These are phyloP conservation scores for Daldinia eschscholtzii DNA, from an alignment of 2,329 filamentous ascomycete genomes.

Conservation along the genomic window DNA sequence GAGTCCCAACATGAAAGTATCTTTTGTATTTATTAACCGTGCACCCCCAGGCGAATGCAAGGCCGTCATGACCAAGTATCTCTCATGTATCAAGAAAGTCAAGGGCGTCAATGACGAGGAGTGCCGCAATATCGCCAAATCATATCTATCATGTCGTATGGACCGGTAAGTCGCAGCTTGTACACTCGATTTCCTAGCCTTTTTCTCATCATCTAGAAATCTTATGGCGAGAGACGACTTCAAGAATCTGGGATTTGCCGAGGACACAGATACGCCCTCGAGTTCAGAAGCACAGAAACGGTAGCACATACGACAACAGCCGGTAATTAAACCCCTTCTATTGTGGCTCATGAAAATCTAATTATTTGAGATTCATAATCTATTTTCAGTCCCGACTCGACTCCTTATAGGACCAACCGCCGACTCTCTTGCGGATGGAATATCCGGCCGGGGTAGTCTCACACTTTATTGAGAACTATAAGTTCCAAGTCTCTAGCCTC, in stretches of 20 bases:
- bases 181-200: not conserved
- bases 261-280: conserved; percentile 47
- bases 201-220: conserved; percentile 68
- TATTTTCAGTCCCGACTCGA: not conserved
- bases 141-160: conserved; percentile 93
- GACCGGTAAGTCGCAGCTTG: conserved; percentile 74
- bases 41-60: conserved; percentile 86
- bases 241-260: conserved; percentile 86
- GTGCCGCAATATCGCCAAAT: conserved; percentile 87
- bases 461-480: not conserved
- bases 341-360: too few relatives aligned
- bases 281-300: conserved; percentile 48
- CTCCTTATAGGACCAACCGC: not conserved
- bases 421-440: not conserved
- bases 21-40: not conserved
- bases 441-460: not conserved
- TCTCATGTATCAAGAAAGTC: conserved; percentile 86
- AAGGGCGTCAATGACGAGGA: conserved; percentile 87
- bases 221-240: conserved; percentile 97
- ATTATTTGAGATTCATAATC: too few relatives aligned
- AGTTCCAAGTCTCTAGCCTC: not conserved
- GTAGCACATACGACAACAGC: conserved; percentile 48
- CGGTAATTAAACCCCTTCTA: not conserved
- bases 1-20: not conserved
- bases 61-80: conserved; percentile 84